Base-by-base conservation (phyloP, 257 asterid genomes). In the Leonotis leonurus region DNA sequence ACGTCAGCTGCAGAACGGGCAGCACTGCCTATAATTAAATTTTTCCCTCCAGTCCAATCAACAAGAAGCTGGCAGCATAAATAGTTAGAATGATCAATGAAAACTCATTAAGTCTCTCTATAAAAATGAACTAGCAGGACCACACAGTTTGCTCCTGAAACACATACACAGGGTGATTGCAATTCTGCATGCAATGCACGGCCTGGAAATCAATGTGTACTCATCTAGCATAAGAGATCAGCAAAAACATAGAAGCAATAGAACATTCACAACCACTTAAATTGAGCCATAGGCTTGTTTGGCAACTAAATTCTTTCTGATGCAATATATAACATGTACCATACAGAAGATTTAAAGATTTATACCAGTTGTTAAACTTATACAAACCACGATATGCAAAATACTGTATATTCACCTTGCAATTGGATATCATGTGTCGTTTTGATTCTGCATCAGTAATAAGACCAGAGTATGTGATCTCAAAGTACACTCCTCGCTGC, bases 401-500 rank as follows among this genome's bases (percentile, higher is more conserved):
- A 45, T 11, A 26, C 45, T 25, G 40, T 18, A 53, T 35, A 36
- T 78, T 76, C 67, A 93, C 99, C 87, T 87, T 87, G 77, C 82
- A 82, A 75, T 80, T 87, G 76, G 94, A 75, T 67, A 93, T 83
- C 76, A 80, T 72, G 58, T 81, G 88, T 59, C 88, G 85, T 74
- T 91, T 89, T 20, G 81, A 76, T 80, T 84, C 85, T 62, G 80
- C 83, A 82, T 89, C 89, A 60, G 58, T 56, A 35, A 93, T 63
- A 67, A 89, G 88, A 71, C 85, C 78, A 44, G 90, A 80, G 80
- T 89, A 93, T 11, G 87, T 65, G 62, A 93, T 85, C 95, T 89
- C 97, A 70, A 93, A 93, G 81, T 73, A 85, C 67, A 93, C 75
- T 36, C 96, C 97, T 18, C 96, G 88, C 97, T 89, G 87, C 85